Base-by-base conservation (phyloP, 805 yeast species). In the Teunomyces tritomae region DNA sequence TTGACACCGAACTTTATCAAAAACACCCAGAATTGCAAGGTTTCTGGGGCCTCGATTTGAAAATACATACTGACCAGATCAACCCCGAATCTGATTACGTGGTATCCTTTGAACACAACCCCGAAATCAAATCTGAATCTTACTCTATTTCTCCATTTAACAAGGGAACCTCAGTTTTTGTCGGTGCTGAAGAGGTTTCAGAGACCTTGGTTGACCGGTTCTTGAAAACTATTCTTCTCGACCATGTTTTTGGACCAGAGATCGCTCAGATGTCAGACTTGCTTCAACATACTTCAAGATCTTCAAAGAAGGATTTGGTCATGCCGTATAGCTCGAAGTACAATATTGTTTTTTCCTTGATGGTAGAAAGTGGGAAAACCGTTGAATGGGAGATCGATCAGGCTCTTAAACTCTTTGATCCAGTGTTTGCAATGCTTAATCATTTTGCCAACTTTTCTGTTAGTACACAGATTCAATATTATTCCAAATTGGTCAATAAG, bases 381-480 rank as follows among this genome's bases (percentile, higher is more conserved):
- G 70, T 88, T 7, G 72, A 73, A 3, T 92, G 97, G 97, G 88
- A 87, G 30, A 80, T 88, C 40, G 83, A 78, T 10, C 49, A 65
- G 1, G 78, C 86, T 4, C 56, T 84, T 8, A 59, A 72, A n/a
- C 57, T 64, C 13, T 80, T 89, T 54, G 58, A 70, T 1, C 86
- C 89, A 1, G 76, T 87, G 26, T 67, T 87, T 43, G 56, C 68
- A 1, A 65, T 72, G 24, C 68, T 91, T 45, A 60, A 74, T 6
- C 76, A 78, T 30, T 76, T 80, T 52, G 79, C 89, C 28, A 84
- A 86, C 56, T 82, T 92, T 59, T 79, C 91, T 4, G 73, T 91
- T 20, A 92, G 88, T 56, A 75, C 95, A 1, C 95, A 89, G 62
- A 77, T 88, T 32, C 86, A 85, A 51, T 85, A 85, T 63, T 88